These are phyloP conservation scores for Microsporum ferrugineum DNA, from an alignment of 2,329 filamentous ascomycete genomes.

Conservation along the genomic window DNA sequence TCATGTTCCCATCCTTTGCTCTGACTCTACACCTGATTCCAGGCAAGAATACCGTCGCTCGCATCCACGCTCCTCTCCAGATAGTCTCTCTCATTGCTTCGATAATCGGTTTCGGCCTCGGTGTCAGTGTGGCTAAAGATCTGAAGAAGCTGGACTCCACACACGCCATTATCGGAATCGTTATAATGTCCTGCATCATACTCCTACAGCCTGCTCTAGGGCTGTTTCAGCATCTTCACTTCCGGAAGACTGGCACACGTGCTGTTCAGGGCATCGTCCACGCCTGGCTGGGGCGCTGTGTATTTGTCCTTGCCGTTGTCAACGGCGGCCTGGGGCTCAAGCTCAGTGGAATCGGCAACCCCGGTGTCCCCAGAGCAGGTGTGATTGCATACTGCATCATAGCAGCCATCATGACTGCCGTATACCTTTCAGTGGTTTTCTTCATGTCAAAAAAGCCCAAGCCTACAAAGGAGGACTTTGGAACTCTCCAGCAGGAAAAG, in stretches of 20 bases:
- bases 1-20: conserved; percentile 19
- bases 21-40: conserved; percentile 12
- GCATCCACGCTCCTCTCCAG: conserved; percentile 37
- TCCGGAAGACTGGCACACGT: conserved; percentile 36
- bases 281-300: conserved; percentile 44
- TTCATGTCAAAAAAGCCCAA: conserved; percentile 8
- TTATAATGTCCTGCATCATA: conserved; percentile 42
- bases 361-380: conserved; percentile 18
- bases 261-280: conserved; percentile 37
- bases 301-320: conserved; percentile 43
- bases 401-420: conserved; percentile 37
- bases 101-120: conserved; percentile 41
- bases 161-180: conserved; percentile 45
- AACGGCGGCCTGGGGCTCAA: conserved; percentile 47
- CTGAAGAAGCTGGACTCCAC: conserved; percentile 28
- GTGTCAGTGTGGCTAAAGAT: conserved; percentile 38
- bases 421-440: conserved; percentile 26
- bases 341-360: conserved; percentile 32
- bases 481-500: neutral
- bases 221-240: conserved; percentile 41
- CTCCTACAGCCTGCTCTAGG: conserved; percentile 46
- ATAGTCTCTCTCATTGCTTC: conserved; percentile 38
- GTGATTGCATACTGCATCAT: conserved; percentile 41
- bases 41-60: conserved; percentile 11
- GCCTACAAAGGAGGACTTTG: neutral